Base-by-base conservation (phyloP, 179 eudicot species). In the Beta lomatogona region DNA sequence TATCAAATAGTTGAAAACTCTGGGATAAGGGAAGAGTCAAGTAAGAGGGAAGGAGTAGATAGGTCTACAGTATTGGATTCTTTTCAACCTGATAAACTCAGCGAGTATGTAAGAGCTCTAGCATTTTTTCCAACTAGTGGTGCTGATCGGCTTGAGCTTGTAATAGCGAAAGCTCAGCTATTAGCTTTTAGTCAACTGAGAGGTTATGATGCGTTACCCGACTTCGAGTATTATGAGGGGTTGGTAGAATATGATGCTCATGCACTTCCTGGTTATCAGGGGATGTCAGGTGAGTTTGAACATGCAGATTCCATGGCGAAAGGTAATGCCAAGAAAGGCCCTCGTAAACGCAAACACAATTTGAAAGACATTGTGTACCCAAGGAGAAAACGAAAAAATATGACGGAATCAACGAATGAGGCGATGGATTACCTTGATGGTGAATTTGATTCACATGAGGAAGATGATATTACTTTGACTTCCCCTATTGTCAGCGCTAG, bases 1-100 rank as follows among this genome's bases (percentile, higher is more conserved):
- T 89, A 54, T 82, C 98, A 93, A 85, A 81, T 82, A 79, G 89
- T 92, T 71, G 97, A 93, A 66, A 95, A 94, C 66, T 73, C 93
- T 31, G 99, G 99, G 75, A 90, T 95, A 55, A 87, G 84, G 65
- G 84, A 89, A 85, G 92, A 88, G 81, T 88, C 93, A 53, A 90
- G 92, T 83, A 82, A 78, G 83, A 89, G 90, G 77, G 85, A 83
- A 70, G 90, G 93, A 44, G 82, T 89, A 59, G 97, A 92, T 80
- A 84, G 84, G 31, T 89, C 89, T 64, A 77, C 87, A 9, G 87
- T 85, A 25, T 86, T 76, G 16, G 86, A 82, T 82, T 86, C 85
- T 60, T 91, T 95, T 82, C 87, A 89, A 65, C 94, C 99, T 36
- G 86, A 80, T 77, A 90, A 89, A 79, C 90, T 94, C 68, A 22